These are phyloP conservation scores for Aspergillus sp. DNA, from an alignment of 2,329 filamentous ascomycete species.

Conservation along the genomic window DNA sequence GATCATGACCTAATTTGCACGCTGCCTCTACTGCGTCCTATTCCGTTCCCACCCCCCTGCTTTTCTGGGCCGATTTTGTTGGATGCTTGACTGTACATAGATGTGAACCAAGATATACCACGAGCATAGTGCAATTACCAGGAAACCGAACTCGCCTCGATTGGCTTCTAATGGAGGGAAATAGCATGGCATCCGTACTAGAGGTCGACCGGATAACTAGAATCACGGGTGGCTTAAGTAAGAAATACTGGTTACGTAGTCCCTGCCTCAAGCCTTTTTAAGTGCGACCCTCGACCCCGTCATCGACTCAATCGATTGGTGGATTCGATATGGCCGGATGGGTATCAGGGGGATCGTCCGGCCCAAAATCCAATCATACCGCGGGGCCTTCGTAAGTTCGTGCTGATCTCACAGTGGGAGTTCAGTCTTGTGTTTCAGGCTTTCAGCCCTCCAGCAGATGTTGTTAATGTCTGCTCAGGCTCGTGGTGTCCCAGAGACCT, in stretches of 20 bases:
- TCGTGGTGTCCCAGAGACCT: neutral
- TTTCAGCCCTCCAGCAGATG: neutral
- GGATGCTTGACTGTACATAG: slow-evolving; percentile 4
- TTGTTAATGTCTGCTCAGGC: neutral
- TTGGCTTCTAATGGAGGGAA: neutral
- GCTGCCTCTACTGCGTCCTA: neutral
- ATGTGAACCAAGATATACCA: slow-evolving; percentile 1
- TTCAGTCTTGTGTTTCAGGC: neutral
- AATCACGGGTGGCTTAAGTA: neutral
- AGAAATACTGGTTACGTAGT: neutral
- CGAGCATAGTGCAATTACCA: slow-evolving; percentile 1
- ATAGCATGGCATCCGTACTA: neutral
- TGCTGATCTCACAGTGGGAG: neutral
- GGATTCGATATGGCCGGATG: neutral
- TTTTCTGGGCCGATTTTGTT: neutral
- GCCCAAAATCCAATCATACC: slow-evolving; percentile 1
- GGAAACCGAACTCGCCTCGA: neutral
- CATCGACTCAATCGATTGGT: neutral
- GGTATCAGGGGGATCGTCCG: slow-evolving; percentile 6
- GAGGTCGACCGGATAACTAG: neutral
- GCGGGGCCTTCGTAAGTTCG: neutral
- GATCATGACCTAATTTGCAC: slow-evolving; percentile 9
- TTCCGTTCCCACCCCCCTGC: neutral
- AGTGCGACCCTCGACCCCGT: neutral
- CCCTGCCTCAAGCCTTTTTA: neutral